A percentile compares a stretch with the other conserved stretches of the same genome.
These are phyloP conservation scores for Aciculoconidium aculeatum DNA, from an alignment of 805 yeast genomes.

Conservation along the genomic window DNA sequence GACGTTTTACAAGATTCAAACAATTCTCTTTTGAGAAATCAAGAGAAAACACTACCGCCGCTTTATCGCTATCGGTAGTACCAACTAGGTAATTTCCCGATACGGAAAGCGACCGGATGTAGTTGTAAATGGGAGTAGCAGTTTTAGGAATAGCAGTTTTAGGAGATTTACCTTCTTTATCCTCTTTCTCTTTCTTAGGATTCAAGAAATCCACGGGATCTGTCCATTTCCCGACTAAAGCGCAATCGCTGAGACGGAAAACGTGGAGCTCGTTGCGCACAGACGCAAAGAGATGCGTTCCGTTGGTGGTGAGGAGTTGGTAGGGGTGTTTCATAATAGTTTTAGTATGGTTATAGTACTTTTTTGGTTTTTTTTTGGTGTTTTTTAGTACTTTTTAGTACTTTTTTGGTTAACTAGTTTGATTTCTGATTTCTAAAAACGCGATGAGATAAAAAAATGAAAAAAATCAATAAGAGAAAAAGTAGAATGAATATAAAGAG, in stretches of 20 bases:
- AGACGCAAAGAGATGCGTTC: conserved; percentile 45
- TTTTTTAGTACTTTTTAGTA: too few species aligned
- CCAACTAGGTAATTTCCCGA: conserved; percentile 55
- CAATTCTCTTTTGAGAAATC: conserved; percentile 34
- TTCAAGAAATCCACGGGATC: conserved; percentile 50
- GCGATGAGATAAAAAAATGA: too few species aligned
- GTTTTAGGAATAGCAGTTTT: conserved; percentile 38
- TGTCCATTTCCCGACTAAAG: conserved; percentile 52
- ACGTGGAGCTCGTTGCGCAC: conserved; percentile 56
- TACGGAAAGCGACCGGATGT: conserved; percentile 58
- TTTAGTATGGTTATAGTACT: too few species aligned
- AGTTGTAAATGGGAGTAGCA: conserved; percentile 60
- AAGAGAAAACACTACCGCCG: conserved; percentile 56
- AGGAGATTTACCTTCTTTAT: conserved; percentile 18
- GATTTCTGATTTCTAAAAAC: too few species aligned
- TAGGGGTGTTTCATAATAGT: conserved; percentile 68
- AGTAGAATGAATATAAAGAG: too few species aligned
- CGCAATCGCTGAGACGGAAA: conserved; percentile 36
- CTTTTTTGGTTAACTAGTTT: too few species aligned
- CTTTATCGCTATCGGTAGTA: conserved; percentile 79
- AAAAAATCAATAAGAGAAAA: too few species aligned
- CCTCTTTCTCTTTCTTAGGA: conserved; percentile 34
- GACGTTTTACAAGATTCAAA: conserved; percentile 55
- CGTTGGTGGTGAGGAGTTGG: conserved; percentile 47
- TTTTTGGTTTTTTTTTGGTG: too few species aligned